These are phyloP conservation scores for Sophora flavescens DNA, from an alignment of 306 rosid species.

Conservation along the genomic window DNA sequence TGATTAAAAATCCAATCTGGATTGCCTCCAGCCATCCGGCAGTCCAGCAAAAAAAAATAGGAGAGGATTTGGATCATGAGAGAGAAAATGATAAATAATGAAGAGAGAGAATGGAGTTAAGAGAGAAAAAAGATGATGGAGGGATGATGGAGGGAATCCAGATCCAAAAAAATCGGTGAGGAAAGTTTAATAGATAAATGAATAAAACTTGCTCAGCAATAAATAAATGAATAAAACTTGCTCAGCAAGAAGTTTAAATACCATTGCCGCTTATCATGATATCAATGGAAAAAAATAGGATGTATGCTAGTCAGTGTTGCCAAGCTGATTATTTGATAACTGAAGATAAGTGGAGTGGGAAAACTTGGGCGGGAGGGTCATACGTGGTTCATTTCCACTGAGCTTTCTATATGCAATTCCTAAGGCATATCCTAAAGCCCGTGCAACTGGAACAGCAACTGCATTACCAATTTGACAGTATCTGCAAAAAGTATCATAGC, in stretches of 20 bases:
- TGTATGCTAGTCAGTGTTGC: constrained; percentile 41
- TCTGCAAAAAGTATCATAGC: constrained; percentile 52
- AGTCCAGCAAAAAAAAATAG: too few species aligned
- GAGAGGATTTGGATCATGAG: too few species aligned
- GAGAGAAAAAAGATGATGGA: too few species aligned
- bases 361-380: constrained; percentile 77
- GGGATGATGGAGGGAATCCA: too few species aligned
- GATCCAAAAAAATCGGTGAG: constrained; percentile 14
- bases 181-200: neutral
- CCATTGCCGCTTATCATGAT: neutral
- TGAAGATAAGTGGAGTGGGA: constrained; percentile 76
- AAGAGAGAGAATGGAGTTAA: too few species aligned
- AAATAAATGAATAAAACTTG: neutral
- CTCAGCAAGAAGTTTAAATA: constrained; percentile 24
- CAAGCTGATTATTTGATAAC: constrained; percentile 46
- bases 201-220: constrained; percentile 25
- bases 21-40: too few species aligned
- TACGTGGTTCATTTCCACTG: constrained; percentile 59
- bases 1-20: too few species aligned
- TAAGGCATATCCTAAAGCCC: constrained; percentile 81
- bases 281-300: constrained; percentile 38
- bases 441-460: constrained; percentile 75
- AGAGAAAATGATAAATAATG: too few species aligned
- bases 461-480: constrained; percentile 94
- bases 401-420: constrained; percentile 74